Percentiles rank a stretch among this genome's conserved stretches.
phyloP scores from a whole-genome alignment of 2,329 filamentous ascomycete genomes.

The Rhytidhysteron rufulum region DNA sequence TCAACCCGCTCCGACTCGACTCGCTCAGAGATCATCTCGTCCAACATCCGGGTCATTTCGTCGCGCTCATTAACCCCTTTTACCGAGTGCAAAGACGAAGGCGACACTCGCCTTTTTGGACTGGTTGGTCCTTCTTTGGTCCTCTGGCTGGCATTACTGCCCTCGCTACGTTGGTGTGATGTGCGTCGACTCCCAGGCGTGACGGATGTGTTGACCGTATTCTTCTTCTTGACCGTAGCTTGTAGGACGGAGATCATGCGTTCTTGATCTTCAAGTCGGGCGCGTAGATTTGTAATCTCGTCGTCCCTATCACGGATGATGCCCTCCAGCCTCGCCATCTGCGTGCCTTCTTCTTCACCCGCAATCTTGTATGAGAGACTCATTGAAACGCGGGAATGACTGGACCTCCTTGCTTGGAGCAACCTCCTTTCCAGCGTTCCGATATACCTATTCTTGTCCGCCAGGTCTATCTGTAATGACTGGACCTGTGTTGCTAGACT shows the following conservation, averaged over 20 bases:
- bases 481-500: conserved; percentile 80
- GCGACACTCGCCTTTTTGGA: conserved; percentile 14
- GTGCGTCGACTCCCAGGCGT: conserved; percentile 32
- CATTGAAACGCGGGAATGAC: conserved; percentile 80
- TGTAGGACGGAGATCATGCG: conserved; percentile 85
- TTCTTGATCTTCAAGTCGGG: conserved; percentile 89
- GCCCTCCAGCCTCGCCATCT: conserved; percentile 36
- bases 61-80: conserved; percentile 62
- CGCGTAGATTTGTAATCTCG: conserved; percentile 87
- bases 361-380: conserved; percentile 62
- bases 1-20: conserved; percentile 70
- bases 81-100: conserved; percentile 36
- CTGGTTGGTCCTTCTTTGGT: conserved; percentile 22
- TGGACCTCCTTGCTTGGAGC: conserved; percentile 83
- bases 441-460: conserved; percentile 97
- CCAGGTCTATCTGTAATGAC: conserved; percentile 88
- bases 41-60: conserved; percentile 88
- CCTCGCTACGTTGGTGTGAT: conserved; percentile 29
- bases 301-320: conserved; percentile 84
- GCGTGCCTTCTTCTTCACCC: conserved; percentile 68
- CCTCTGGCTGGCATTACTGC: conserved; percentile 18
- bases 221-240: conserved; percentile 79
- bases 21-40: conserved; percentile 92
- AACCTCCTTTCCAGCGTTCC: conserved; percentile 87
- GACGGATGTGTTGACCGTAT: conserved; percentile 63